Evolutionary conservation across 768 basidiomycete genomes (phyloP).

Genomic region (Peribolospora baueri): DNA sequence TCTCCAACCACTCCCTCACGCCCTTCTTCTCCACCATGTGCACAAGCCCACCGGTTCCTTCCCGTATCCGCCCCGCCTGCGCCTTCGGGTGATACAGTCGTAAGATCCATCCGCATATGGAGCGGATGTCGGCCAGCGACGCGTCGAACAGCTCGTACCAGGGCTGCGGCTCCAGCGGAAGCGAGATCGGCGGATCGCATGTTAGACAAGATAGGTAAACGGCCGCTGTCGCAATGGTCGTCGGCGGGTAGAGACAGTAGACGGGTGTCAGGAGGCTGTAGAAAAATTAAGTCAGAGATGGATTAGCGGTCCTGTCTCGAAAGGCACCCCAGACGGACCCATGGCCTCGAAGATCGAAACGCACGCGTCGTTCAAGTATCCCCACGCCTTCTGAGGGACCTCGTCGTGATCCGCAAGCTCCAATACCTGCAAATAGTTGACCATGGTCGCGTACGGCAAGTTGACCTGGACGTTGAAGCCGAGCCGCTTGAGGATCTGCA

Average conservation of each 20-base stretch:
- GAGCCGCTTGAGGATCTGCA: slow-evolving; percentile 87
- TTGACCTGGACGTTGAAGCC: slow-evolving; percentile 88
- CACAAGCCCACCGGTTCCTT: too few relatives aligned
- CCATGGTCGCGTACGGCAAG: slow-evolving; percentile 73
- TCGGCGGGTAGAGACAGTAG: slow-evolving; percentile 67
- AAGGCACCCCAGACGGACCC: background rate
- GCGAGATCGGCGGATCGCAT: slow-evolving; percentile 31
- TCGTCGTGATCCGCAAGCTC: slow-evolving; percentile 50
- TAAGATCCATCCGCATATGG: slow-evolving; percentile 61
- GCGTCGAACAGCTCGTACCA: slow-evolving; percentile 96
- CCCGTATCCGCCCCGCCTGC: too few relatives aligned
- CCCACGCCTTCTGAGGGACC: slow-evolving; percentile 65
- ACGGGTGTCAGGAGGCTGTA: slow-evolving; percentile 72
- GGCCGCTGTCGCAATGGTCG: slow-evolving; percentile 68
- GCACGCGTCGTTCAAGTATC: slow-evolving; percentile 84
- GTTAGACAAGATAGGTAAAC: slow-evolving; percentile 60
- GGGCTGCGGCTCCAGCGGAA: slow-evolving; percentile 43
- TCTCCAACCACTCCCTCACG: too few relatives aligned
- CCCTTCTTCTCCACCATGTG: too few relatives aligned
- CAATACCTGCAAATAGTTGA: slow-evolving; percentile 78
- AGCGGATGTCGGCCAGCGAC: slow-evolving; percentile 66
- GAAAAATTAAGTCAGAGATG: background rate
- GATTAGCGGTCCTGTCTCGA: background rate
- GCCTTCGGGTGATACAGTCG: slow-evolving; percentile 30
- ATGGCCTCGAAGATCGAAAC: slow-evolving; percentile 17